A percentile compares a stretch with the other conserved stretches of the same genome.
These are phyloP conservation scores for Aspergillus leporis DNA, from an alignment of 495 filamentous ascomycete species.

Conservation along the genomic window DNA sequence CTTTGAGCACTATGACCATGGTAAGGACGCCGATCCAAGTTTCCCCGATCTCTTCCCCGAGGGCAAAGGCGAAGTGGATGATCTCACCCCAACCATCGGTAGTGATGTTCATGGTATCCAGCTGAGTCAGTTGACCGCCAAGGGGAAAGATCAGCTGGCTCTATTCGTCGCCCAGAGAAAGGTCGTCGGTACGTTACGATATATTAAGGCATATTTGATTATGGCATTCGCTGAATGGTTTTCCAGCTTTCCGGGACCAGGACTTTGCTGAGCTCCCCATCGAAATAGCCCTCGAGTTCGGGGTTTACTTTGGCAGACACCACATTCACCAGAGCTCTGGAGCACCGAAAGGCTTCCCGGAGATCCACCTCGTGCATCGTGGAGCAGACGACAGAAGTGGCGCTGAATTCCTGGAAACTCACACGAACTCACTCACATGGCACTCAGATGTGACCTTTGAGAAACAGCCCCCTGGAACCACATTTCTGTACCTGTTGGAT, in stretches of 20 bases:
- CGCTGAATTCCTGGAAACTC: constrained; percentile 51
- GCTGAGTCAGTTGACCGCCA: constrained; percentile 52
- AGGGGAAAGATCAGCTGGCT: constrained; percentile 58
- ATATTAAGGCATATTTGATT: not conserved
- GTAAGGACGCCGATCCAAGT: constrained; percentile 50
- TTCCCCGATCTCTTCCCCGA: constrained; percentile 54
- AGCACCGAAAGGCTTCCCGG: constrained; percentile 57
- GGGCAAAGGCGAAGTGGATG: constrained; percentile 38
- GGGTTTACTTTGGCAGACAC: constrained; percentile 61
- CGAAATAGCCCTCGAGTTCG: constrained; percentile 54
- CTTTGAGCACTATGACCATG: constrained; percentile 51
- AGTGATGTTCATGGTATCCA: constrained; percentile 56
- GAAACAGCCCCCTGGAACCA: constrained; percentile 64
- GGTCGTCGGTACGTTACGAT: constrained; percentile 46
- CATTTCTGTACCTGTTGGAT: constrained; percentile 64
- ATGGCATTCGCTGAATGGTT: constrained; percentile 4
- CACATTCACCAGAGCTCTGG: constrained; percentile 65
- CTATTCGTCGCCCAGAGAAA: constrained; percentile 58
- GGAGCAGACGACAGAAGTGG: constrained; percentile 52
- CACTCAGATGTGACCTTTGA: constrained; percentile 68
- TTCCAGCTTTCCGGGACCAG: constrained; percentile 59
- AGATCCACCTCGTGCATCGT: constrained; percentile 63
- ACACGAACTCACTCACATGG: constrained; percentile 61
- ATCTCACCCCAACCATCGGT: constrained; percentile 58
- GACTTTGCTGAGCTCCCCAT: constrained; percentile 60